Conservation (phyloP, 2,329 filamentous ascomycete genomes). For the Lecanicillium sp. region DNA sequence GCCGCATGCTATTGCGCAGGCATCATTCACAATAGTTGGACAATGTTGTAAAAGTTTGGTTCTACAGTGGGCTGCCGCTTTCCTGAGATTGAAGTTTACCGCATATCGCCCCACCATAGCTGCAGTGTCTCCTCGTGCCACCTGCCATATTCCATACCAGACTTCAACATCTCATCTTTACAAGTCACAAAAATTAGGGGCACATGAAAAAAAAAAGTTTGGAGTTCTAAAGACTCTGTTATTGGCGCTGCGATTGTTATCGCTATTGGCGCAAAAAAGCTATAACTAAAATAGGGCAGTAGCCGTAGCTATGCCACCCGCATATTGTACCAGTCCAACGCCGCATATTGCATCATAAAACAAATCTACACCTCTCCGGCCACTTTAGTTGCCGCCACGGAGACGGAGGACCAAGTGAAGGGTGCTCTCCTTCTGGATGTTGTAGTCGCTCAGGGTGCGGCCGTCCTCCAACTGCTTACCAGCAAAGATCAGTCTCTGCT, state of each 20-base stretch:
- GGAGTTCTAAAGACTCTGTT: constrained; percentile 10
- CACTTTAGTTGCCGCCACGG: constrained; percentile 61
- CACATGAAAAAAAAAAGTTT: no score
- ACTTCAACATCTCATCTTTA: no score
- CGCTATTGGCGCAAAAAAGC: constrained; percentile 8
- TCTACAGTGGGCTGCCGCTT: no score
- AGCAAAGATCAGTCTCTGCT: constrained; percentile 92
- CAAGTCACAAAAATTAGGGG: no score
- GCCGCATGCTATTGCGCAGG: no score
- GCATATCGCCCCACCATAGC: no score
- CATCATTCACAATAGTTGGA: no score
- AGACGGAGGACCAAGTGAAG: constrained; percentile 82
- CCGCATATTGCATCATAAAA: constrained; percentile 18
- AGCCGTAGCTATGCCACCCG: neutral
- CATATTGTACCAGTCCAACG: constrained; percentile 4
- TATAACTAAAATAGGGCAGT: constrained; percentile 12
- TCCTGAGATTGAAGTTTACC: no score
- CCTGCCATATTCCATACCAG: no score
- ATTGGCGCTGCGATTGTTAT: constrained; percentile 11
- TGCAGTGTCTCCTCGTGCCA: no score
- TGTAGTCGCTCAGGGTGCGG: constrained; percentile 84
- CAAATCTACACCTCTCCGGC: constrained; percentile 18
- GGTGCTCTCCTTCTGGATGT: constrained; percentile 90
- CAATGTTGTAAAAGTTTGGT: no score
- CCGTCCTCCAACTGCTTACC: constrained; percentile 95